Conservation (phyloP, 2,329 filamentous ascomycete species). For the Capronia americana region DNA sequence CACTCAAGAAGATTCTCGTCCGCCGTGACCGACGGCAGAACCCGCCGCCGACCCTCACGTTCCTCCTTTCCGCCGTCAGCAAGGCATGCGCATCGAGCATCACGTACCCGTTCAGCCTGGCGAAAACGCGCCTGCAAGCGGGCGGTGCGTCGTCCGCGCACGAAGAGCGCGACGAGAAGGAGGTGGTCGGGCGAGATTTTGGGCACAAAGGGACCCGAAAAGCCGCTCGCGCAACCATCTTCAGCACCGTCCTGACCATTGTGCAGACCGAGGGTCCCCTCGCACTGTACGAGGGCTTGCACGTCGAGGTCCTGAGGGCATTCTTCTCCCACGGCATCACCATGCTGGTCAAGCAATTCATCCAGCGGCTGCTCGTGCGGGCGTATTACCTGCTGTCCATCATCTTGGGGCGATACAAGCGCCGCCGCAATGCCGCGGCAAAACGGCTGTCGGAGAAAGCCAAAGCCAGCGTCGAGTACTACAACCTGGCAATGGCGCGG, state of each 20-base stretch:
- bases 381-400: slow-evolving; percentile 71
- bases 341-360: slow-evolving; percentile 81
- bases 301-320: slow-evolving; percentile 77
- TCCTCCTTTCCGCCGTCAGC: slow-evolving; percentile 74
- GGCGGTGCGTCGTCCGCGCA: slow-evolving; percentile 44
- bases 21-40: slow-evolving; percentile 59
- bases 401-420: slow-evolving; percentile 45
- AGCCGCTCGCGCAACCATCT: slow-evolving; percentile 59
- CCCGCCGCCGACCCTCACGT: slow-evolving; percentile 62
- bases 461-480: slow-evolving; percentile 49
- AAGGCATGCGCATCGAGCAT: slow-evolving; percentile 77
- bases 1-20: slow-evolving; percentile 68
- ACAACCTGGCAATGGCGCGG: slow-evolving; percentile 49
- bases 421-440: slow-evolving; percentile 46
- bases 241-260: slow-evolving; percentile 66
- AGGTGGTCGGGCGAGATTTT: slow-evolving; percentile 37
- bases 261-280: slow-evolving; percentile 68
- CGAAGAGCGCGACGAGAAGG: slow-evolving; percentile 46
- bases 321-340: slow-evolving; percentile 87
- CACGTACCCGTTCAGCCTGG: slow-evolving; percentile 85
- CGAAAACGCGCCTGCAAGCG: slow-evolving; percentile 79
- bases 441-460: slow-evolving; percentile 48
- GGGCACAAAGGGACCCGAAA: slow-evolving; percentile 44
- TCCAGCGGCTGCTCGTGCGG: slow-evolving; percentile 74
- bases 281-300: slow-evolving; percentile 77